Evolutionary conservation across 176 grass and related monocot genomes (phyloP), one percentile per base, ranked within the genome.

Genomic region (Zoysia pacifica): DNA sequence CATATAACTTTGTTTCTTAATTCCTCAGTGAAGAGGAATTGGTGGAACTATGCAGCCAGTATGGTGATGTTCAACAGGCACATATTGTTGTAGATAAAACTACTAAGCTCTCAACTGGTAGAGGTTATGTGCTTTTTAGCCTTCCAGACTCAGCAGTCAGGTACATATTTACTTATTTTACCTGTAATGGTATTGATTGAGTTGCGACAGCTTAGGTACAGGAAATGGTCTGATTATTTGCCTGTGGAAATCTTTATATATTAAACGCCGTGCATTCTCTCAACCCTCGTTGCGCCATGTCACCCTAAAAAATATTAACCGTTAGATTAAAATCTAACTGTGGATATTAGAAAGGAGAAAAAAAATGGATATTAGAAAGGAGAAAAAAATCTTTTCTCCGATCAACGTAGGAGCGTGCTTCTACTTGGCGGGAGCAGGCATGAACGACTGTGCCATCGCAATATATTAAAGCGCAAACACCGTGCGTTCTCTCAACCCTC

Each of bases 1-100:
- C 16, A 68, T 67, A 67, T 47, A 35, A 49, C 74, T 47, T 88
- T 87, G 14, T 84, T 78, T 18, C 67, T 83, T 79, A 37, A 76
- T 48, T 67, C 77, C 78, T 70, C 81, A 98, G 95, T 49, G 95
- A 98, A 94, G 92, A 93, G 83, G 95, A 98, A 68, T 62, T 98
- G 37, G 73, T 81, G 40, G 88, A 91, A 84, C 86, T 89, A 19
- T 94, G 93, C 80, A 69, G 86, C 66, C 85, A 86, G 67, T 92
- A 88, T 79, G 95, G 95, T 73, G 86, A 94, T 86, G 80, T 98
- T 84, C 81, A 86, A 69, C 90, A 94, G 11, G 81, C 91, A 62
- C 95, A 93, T 84, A 83, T 98, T 70, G 92, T 98, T 48, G 88
- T 98, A 35, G 86, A 98, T 65, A 94, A 90, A 94, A 81, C 65